Conservation (phyloP, 2,329 filamentous ascomycete genomes). For the Helicocarpus griseus region DNA sequence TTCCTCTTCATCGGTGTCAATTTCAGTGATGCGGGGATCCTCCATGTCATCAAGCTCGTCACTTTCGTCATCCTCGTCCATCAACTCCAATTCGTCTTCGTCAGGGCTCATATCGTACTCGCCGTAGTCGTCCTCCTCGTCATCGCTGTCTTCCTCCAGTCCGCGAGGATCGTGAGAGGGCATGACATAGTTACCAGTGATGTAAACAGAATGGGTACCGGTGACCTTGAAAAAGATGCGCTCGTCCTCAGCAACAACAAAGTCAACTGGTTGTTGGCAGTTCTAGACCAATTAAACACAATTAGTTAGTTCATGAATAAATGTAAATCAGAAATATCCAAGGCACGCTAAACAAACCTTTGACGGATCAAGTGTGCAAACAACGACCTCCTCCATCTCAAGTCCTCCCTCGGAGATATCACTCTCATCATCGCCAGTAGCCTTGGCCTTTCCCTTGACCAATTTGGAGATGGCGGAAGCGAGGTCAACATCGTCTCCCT, state of each 20-base stretch:
- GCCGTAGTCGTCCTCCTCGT: conserved; percentile 51
- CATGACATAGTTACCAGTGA: conserved; percentile 94
- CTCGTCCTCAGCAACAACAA: conserved; percentile 82
- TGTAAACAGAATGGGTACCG: conserved; percentile 80
- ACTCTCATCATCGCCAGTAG: conserved; percentile 55
- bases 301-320: conserved; percentile 2
- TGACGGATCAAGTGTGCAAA: conserved; percentile 91
- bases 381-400: conserved; percentile 77
- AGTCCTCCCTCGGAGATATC: conserved; percentile 47
- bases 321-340: background rate
- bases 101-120: conserved; percentile 71
- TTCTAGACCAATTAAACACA: conserved; percentile 48
- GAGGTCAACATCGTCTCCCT: conserved; percentile 54
- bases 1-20: conserved; percentile 71
- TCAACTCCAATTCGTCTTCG: conserved; percentile 60
- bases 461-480: conserved; percentile 44
- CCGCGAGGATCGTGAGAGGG: conserved; percentile 43
- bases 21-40: conserved; percentile 72
- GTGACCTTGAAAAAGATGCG: conserved; percentile 84
- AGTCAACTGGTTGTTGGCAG: conserved; percentile 91
- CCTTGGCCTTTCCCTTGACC: conserved; percentile 61
- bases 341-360: conserved; percentile 51
- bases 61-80: conserved; percentile 51
- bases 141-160: conserved; percentile 26
- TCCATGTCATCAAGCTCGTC: conserved; percentile 71